Conservation (phyloP, 352 stramenopile species). For the Phytophthora rubi region DNA sequence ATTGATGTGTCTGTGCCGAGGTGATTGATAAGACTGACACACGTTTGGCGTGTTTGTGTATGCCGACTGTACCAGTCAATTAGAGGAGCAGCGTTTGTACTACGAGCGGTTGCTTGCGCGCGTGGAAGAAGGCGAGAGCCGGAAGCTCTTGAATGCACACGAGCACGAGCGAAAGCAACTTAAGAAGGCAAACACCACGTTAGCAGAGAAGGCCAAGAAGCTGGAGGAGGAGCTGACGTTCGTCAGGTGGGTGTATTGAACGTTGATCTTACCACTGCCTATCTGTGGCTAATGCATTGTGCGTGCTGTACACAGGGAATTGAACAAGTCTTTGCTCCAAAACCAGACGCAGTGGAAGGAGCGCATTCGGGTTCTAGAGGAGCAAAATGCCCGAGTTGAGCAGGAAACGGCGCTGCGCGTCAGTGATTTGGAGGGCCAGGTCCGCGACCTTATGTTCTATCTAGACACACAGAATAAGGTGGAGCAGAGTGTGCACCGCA, state of each 20-base stretch:
- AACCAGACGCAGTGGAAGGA: constrained; percentile 91
- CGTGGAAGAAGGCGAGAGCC: constrained; percentile 63
- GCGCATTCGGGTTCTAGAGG: constrained; percentile 70
- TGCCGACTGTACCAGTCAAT: constrained; percentile 62
- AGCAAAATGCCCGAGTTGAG: constrained; percentile 66
- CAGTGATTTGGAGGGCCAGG: constrained; percentile 83
- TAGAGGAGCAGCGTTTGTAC: constrained; percentile 95
- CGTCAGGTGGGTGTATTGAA: constrained; percentile 55
- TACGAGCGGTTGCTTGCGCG: constrained; percentile 88
- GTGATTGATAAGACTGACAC: background rate
- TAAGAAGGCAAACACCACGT: constrained; percentile 69
- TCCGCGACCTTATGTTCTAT: constrained; percentile 92
- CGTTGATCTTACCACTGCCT: background rate
- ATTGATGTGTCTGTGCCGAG: background rate
- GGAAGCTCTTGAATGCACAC: constrained; percentile 56
- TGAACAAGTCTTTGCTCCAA: constrained; percentile 89
- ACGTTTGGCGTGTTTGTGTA: background rate
- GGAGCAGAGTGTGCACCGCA: constrained; percentile 73
- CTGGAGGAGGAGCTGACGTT: constrained; percentile 84
- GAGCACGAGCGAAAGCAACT: constrained; percentile 87
- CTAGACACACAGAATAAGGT: constrained; percentile 89
- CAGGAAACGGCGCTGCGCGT: constrained; percentile 66
- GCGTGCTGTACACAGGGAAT: constrained; percentile 48
- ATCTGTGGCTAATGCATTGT: constrained; percentile 6
- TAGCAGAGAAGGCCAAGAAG: constrained; percentile 76